These are phyloP conservation scores for Prunus campanulata DNA, from an alignment of 306 rosid genomes.

Conservation along the genomic window DNA sequence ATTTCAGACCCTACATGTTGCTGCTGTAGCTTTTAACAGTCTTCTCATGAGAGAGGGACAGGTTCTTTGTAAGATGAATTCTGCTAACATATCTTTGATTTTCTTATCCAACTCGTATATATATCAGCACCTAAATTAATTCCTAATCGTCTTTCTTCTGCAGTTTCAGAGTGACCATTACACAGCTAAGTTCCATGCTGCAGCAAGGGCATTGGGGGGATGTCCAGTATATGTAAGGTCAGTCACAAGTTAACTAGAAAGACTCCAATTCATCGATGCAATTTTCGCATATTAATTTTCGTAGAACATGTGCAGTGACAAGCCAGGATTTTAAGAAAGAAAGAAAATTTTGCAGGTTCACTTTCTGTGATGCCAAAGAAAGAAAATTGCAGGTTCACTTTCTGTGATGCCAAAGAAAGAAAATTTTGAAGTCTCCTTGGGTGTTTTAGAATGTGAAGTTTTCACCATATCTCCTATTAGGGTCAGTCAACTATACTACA, in stretches of 20 bases:
- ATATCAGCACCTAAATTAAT: neutral
- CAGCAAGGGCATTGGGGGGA: conserved; percentile 88
- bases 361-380: conserved; percentile 8
- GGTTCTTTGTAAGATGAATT: conserved; percentile 57
- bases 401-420: conserved; percentile 4
- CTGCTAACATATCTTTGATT: neutral
- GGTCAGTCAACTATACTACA: neutral
- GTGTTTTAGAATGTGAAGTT: conserved; percentile 10
- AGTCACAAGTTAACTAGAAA: neutral
- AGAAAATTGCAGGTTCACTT: conserved; percentile 2
- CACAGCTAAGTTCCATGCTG: conserved; percentile 75
- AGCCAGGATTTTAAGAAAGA: neutral
- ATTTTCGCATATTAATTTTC: neutral
- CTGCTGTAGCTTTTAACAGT: conserved; percentile 69
- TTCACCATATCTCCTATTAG: conserved; percentile 6
- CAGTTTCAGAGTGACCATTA: conserved; percentile 56
- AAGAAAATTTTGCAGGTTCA: neutral
- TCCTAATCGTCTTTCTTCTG: conserved; percentile 10
- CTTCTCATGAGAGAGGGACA: conserved; percentile 81
- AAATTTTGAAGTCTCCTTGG: conserved; percentile 1
- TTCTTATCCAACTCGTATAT: neutral
- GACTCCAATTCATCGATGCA: neutral
- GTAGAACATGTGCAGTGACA: conserved; percentile 8
- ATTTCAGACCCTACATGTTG: conserved; percentile 67
- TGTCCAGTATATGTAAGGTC: conserved; percentile 66